Evolutionary conservation across 805 yeast species (phyloP).

Genomic region (Candida ovalis): DNA sequence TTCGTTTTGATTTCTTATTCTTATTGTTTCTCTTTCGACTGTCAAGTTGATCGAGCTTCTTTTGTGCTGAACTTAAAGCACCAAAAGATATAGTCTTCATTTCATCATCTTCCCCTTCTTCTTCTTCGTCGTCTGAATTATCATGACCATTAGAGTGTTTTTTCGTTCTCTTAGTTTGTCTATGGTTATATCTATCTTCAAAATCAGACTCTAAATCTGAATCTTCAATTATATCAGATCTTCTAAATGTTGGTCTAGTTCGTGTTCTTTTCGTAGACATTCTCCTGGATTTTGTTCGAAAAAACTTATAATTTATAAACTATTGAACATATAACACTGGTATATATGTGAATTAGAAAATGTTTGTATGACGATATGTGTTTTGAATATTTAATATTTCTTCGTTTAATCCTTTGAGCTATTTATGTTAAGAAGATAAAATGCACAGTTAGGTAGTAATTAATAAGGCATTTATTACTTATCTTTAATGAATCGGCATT

Average conservation of each 20-base stretch:
- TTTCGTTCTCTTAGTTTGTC: neutral
- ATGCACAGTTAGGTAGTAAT: too few relatives aligned
- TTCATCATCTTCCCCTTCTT: constrained; percentile 38
- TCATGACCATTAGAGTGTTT: constrained; percentile 26
- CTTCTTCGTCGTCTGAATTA: constrained; percentile 15
- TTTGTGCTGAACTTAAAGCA: constrained; percentile 58
- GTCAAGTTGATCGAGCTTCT: constrained; percentile 34
- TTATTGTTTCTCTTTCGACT: constrained; percentile 4
- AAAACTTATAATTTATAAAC: too few relatives aligned
- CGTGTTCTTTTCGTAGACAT: neutral
- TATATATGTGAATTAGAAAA: too few relatives aligned
- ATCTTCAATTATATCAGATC: constrained; percentile 24
- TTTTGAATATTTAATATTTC: too few relatives aligned
- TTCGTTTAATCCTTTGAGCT: too few relatives aligned
- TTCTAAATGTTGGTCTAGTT: neutral
- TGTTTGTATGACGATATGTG: too few relatives aligned
- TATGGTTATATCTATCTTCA: constrained; percentile 3
- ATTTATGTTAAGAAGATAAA: too few relatives aligned
- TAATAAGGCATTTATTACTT: too few relatives aligned
- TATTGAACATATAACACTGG: too few relatives aligned
- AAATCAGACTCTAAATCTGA: constrained; percentile 16
- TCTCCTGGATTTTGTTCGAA: too few relatives aligned
- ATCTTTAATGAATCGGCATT: too few relatives aligned
- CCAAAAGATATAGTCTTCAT: constrained; percentile 58
- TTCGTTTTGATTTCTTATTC: constrained; percentile 5